Evolutionary conservation across 441 rosid genomes (phyloP), one percentile per base, ranked within the genome.

Genomic region (Erodium chrysanthum): DNA sequence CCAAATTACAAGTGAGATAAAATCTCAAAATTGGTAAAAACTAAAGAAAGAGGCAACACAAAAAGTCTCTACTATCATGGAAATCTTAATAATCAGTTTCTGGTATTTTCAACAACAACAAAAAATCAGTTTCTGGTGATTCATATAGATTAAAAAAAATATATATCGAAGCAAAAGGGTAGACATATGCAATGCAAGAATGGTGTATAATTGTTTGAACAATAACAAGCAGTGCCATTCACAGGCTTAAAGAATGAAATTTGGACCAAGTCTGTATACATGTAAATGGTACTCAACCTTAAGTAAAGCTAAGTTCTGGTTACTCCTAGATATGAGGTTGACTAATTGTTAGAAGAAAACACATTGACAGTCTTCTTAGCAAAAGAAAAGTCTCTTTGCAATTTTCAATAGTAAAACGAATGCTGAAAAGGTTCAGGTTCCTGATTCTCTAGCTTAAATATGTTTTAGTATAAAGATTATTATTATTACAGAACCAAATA

Each of bases 1-100:
- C 17, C n/a, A 66, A 18, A 75, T 56, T 4, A 20, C 8, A 2
- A 74, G 68, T 71, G 56, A 81, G 74, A 73, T 58, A 33, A 70
- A n/a, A 31, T 58, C 64, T 23, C 59, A 61, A 71, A 37, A 31
- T 54, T 52, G 35, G 52, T 12, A 68, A 7, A 2, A 54, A 37
- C 3, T 15, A 0, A 50, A 20, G 18, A 52, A 0, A 64, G 18
- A 23, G 14, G 0, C 11, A 52, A 52, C 7, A 3, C 60, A 17
- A 17, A 20, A 9, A 52, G 1, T 7, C 9, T 18, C 23, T 18
- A 52, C 60, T 1, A 52, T 18, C 11, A 17, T 52, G 23, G 17
- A 52, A 52, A n/a, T n/a, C n/a, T n/a, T n/a, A n/a, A n/a, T n/a
- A 9, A 17, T 52, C 21, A 7, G 10, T n/a, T 8, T 52, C 22